Base-by-base conservation (phyloP, 495 filamentous ascomycete species). In the Daldinia vernicosa region DNA sequence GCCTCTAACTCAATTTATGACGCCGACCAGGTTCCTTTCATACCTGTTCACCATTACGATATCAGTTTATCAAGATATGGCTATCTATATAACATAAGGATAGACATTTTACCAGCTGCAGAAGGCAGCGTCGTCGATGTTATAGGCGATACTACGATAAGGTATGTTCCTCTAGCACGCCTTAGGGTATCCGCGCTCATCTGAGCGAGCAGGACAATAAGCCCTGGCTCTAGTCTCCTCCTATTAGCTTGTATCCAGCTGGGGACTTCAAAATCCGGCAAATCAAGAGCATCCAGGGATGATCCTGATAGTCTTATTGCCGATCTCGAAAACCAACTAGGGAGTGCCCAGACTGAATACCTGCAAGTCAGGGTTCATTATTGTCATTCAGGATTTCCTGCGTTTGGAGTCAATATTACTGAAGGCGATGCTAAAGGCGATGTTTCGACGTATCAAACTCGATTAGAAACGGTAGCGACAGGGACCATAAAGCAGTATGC, bases 261-360 rank as follows among this genome's bases (percentile, higher is more conserved):
- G 12, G 66, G 72, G 5, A 32, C 43, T 26, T 39, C 55, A 12
- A 65, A 35, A 15, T 28, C 15, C 24, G 65, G 51, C n/a, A 54
- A 66, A n/a, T 51, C 65, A 4, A 56, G 67, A 7, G 73, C 75
- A 51, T 37, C 60, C 1, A 77, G 75, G 47, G 77, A 75, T 68
- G 79, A 69, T 50, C 81, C 86, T 2, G 81, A 84, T 30, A 79
- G 82, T 39, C 77, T 88, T 12, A 84, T 88, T 1, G 78, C 84
- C 30, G 82, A 85, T 55, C 76, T 88, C 17, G 83, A 87, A 56
- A 74, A 70, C 26, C 78, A 84, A 39, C 76, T 88, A 3, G 84
- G 84, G n/a, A 74, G 75, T 37, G 72, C 73, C 8, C 62, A 62
- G 50, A 78, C 70, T 0, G 72, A 81, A 26, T 87, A 84, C 60